phyloP scores from a whole-genome alignment of 2,329 filamentous ascomycete genomes.

The Escovopsis sp. region DNA sequence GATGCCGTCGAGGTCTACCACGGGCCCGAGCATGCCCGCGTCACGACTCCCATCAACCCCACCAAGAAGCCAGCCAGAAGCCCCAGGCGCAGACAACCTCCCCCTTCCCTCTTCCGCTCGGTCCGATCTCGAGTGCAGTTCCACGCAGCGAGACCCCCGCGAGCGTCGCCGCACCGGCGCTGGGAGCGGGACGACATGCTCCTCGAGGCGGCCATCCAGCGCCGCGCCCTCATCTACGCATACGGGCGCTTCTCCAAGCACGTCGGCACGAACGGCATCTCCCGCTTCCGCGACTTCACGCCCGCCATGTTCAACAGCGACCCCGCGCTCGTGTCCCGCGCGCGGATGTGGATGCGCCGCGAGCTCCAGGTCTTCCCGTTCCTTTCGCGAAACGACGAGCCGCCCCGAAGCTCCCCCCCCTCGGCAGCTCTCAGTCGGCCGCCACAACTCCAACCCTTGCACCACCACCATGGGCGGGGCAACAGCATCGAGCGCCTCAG shows the following conservation, averaged over 20 bases:
- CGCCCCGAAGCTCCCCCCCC: no score
- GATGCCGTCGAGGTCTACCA: conserved; percentile 47
- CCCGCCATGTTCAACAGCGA: conserved; percentile 50
- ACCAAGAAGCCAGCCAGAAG: conserved; percentile 5
- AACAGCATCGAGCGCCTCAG: conserved; percentile 16
- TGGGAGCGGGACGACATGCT: no score
- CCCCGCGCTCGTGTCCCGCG: conserved; percentile 55
- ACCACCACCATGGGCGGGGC: conserved; percentile 6
- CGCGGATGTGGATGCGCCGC: conserved; percentile 66
- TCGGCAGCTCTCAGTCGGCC: no score
- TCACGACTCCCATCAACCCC: conserved; percentile 39
- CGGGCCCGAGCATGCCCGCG: conserved; percentile 34
- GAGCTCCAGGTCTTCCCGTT: conserved; percentile 77
- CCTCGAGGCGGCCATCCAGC: conserved; percentile 12
- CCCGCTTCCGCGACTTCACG: conserved; percentile 59
- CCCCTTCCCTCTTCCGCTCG: not conserved
- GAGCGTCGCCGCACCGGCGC: no score
- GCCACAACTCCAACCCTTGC: no score
- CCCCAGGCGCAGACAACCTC: conserved; percentile 13
- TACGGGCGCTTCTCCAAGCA: conserved; percentile 62
- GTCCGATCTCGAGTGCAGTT: no score
- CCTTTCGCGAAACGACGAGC: conserved; percentile 27
- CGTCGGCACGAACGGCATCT: conserved; percentile 67
- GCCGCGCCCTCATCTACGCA: conserved; percentile 59
- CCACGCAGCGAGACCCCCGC: no score